A percentile compares a stretch with the other conserved stretches of the same genome.
Evolutionary conservation across 768 basidiomycete species (phyloP).

Genomic region (Leucocoprinus sp.): DNA sequence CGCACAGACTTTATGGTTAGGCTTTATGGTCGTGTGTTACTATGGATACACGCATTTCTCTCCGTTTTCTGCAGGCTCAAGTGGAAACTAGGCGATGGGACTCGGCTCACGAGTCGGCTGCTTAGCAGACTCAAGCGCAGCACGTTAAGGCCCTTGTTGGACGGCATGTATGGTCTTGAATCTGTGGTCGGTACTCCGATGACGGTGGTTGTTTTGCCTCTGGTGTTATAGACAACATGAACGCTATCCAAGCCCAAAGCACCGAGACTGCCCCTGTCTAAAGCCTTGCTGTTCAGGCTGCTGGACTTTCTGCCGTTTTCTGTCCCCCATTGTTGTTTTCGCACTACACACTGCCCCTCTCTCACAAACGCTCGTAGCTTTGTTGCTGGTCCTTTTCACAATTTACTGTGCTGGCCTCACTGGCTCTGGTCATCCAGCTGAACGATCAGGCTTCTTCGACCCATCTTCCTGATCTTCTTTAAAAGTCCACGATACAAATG

Average conservation of each 20-base stretch:
- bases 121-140: background rate
- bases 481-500: constrained; percentile 19
- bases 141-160: constrained; percentile 1
- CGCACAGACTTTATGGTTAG: background rate
- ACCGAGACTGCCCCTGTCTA: constrained; percentile 69
- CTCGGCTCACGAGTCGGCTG: constrained; percentile 1
- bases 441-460: constrained; percentile 43
- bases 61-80: constrained; percentile 4
- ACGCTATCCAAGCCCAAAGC: background rate
- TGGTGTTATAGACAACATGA: constrained; percentile 6
- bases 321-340: constrained; percentile 69
- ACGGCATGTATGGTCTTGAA: constrained; percentile 5
- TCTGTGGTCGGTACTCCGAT: background rate
- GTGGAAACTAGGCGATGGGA: constrained; percentile 7
- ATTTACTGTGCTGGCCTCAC: constrained; percentile 57
- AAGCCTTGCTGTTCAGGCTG: constrained; percentile 48
- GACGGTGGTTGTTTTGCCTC: constrained; percentile 2
- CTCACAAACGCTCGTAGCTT: constrained; percentile 51
- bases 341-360: constrained; percentile 30
- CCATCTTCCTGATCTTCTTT: constrained; percentile 7
- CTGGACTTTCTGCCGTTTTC: constrained; percentile 53
- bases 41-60: background rate
- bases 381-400: constrained; percentile 74
- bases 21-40: too few species aligned
- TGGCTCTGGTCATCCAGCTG: constrained; percentile 52